These are phyloP conservation scores for Solanum chilense DNA, from an alignment of 257 asterid species.

Conservation along the genomic window DNA sequence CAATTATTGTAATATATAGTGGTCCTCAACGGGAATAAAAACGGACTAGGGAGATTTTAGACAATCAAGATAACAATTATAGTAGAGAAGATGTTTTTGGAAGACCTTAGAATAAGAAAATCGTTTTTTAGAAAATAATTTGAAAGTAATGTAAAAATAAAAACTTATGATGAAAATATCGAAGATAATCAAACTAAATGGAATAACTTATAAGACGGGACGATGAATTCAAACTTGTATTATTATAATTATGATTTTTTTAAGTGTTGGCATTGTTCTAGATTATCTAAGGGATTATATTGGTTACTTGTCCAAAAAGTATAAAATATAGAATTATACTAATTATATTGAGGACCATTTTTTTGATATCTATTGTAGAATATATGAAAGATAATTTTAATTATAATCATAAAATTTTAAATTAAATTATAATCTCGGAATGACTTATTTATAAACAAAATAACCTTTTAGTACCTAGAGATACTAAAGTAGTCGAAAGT, in stretches of 20 bases:
- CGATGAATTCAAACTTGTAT: background rate
- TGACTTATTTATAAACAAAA: background rate
- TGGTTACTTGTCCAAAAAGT: background rate
- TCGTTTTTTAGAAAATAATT: fast-evolving
- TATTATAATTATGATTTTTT: background rate
- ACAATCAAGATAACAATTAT: background rate
- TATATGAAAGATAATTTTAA: background rate
- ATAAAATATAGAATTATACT: background rate
- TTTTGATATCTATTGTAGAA: background rate
- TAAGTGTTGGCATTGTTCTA: background rate
- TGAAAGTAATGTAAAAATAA: background rate
- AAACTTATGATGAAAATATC: background rate
- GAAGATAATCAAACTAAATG: background rate
- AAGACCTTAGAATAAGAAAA: background rate
- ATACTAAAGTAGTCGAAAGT: background rate
- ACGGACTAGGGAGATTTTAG: background rate
- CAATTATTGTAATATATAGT: background rate
- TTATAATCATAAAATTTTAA: background rate
- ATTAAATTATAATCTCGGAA: background rate
- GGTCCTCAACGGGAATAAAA: background rate
- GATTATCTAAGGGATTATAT: background rate
- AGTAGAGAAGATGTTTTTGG: background rate
- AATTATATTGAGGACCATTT: background rate
- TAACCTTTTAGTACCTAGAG: background rate
- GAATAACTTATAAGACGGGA: background rate